A percentile compares a stretch with the other conserved stretches of the same genome.
Conservation (phyloP, 73 alveolate species). For the Stentor roeselii region DNA sequence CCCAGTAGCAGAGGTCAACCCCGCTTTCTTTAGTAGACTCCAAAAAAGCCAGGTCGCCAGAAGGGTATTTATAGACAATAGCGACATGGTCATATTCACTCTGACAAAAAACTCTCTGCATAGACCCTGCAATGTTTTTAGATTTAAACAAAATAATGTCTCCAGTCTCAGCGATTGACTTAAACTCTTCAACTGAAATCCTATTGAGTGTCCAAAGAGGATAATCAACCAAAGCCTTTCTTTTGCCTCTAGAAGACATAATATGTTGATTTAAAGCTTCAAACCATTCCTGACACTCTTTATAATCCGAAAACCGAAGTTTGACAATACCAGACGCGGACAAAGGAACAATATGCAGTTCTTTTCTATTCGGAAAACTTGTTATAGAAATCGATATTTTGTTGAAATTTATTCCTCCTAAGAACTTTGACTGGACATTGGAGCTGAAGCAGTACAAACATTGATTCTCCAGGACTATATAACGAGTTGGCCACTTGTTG, state of each 20-base stretch:
- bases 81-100: slow-evolving; percentile 87
- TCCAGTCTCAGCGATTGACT: slow-evolving; percentile 60
- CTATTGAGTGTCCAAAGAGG: slow-evolving; percentile 55
- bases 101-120: slow-evolving; percentile 60
- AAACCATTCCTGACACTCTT: neutral
- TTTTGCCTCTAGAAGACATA: neutral
- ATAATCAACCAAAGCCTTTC: neutral
- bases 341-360: neutral
- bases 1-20: slow-evolving; percentile 43
- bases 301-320: neutral
- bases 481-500: slow-evolving; percentile 35
- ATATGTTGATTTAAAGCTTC: slow-evolving; percentile 3
- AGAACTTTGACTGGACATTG: slow-evolving; percentile 8
- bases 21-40: slow-evolving; percentile 51
- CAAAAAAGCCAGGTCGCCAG: slow-evolving; percentile 51
- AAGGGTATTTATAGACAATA: slow-evolving; percentile 56
- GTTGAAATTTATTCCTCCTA: slow-evolving; percentile 52
- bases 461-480: slow-evolving; percentile 31
- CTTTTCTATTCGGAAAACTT: slow-evolving; percentile 26
- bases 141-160: slow-evolving; percentile 75
- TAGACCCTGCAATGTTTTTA: slow-evolving; percentile 46
- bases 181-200: slow-evolving; percentile 43
- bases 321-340: neutral
- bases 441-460: slow-evolving; percentile 31
- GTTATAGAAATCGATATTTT: slow-evolving; percentile 29